Evolutionary conservation across 2,329 filamentous ascomycete species (phyloP).

Genomic region (Esteya vermicola): DNA sequence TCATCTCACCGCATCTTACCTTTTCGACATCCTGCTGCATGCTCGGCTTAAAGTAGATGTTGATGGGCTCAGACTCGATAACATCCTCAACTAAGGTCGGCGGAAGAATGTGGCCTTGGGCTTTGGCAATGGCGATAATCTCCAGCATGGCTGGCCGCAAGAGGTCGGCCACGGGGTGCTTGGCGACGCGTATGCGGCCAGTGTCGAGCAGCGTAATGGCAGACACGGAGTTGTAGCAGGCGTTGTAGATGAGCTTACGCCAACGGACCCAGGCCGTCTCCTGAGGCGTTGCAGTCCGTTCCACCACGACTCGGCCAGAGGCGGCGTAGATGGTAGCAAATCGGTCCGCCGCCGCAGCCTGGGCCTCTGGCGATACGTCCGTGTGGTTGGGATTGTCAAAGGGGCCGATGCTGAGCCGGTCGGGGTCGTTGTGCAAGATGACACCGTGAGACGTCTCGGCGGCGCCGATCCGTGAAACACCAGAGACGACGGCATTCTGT

Average conservation of each 20-base stretch:
- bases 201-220: slow-evolving; percentile 7
- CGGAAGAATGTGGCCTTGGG: slow-evolving; percentile 26
- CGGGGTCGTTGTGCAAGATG: slow-evolving; percentile 3
- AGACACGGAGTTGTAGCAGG: slow-evolving; percentile 6
- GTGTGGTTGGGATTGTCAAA: slow-evolving; percentile 3
- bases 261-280: slow-evolving; percentile 5
- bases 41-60: slow-evolving; percentile 33
- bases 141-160: slow-evolving; percentile 38
- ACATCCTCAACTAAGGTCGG: slow-evolving; percentile 27
- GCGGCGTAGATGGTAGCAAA: slow-evolving; percentile 45
- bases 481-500: slow-evolving; percentile 5
- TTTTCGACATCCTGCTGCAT: slow-evolving; percentile 39
- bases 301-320: slow-evolving; percentile 59
- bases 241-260: slow-evolving; percentile 8
- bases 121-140: slow-evolving; percentile 28
- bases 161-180: slow-evolving; percentile 14
- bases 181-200: slow-evolving; percentile 4
- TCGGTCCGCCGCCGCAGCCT: neutral
- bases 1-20: slow-evolving; percentile 2
- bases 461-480: slow-evolving; percentile 3
- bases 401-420: neutral
- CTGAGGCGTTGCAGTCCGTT: slow-evolving; percentile 30
- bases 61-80: slow-evolving; percentile 32
- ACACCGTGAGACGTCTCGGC: slow-evolving; percentile 1
- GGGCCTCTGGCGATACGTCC: neutral